Percentiles rank a stretch among this genome's conserved stretches.
phyloP scores from a whole-genome alignment of 1,284 basidiomycete species.

The Marasmius sp. region DNA sequence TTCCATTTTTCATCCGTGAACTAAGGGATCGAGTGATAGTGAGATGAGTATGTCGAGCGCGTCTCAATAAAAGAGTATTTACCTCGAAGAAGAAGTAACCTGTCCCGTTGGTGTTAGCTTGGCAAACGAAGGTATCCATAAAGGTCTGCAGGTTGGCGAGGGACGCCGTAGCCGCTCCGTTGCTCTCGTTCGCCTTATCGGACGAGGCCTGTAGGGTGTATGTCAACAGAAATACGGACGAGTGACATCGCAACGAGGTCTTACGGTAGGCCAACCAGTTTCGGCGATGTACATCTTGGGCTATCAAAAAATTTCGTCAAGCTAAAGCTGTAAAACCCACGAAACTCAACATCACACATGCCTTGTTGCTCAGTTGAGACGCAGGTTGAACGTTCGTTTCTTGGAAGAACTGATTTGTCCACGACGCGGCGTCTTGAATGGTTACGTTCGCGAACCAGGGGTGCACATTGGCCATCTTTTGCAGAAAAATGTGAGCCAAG shows the following conservation, averaged over 20 bases:
- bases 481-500: neutral
- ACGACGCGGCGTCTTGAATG: conserved; percentile 64
- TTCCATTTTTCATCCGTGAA: conserved; percentile 90
- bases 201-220: conserved; percentile 49
- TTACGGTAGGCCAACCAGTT: conserved; percentile 90
- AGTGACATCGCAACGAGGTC: conserved; percentile 16
- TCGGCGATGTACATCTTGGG: conserved; percentile 87
- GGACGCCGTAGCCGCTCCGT: conserved; percentile 70
- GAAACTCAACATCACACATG: conserved; percentile 11
- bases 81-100: conserved; percentile 88
- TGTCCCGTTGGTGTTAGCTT: conserved; percentile 79
- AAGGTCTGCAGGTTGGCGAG: conserved; percentile 71
- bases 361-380: conserved; percentile 52
- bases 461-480: conserved; percentile 80
- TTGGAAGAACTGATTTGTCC: conserved; percentile 47
- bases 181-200: conserved; percentile 52
- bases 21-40: conserved; percentile 35
- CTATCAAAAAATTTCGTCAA: conserved; percentile 20
- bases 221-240: neutral
- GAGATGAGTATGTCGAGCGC: neutral
- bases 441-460: conserved; percentile 81
- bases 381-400: conserved; percentile 57
- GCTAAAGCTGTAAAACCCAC: neutral
- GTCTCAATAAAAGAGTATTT: conserved; percentile 17
- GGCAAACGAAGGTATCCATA: conserved; percentile 85